These are phyloP conservation scores for Candida endomychidarum DNA, from an alignment of 805 yeast species.

Conservation along the genomic window DNA sequence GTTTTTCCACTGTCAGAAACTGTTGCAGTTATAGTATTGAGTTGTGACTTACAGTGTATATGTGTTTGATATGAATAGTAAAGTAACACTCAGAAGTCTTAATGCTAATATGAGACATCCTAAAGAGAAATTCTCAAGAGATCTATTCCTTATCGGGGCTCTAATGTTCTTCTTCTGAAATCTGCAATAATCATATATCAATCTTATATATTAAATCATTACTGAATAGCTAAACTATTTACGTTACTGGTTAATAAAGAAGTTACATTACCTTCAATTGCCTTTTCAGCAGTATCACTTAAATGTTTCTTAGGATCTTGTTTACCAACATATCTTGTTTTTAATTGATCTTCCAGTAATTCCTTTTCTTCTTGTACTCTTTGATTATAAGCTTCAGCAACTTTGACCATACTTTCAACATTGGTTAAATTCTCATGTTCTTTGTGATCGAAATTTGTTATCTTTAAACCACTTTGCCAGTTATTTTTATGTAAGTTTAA, in stretches of 20 bases:
- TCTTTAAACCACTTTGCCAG: constrained; percentile 90
- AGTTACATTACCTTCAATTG: constrained; percentile 88
- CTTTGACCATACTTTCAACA: constrained; percentile 77
- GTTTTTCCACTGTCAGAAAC: too few relatives aligned
- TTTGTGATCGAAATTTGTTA: constrained; percentile 73
- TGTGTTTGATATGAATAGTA: too few relatives aligned
- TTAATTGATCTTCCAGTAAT: constrained; percentile 80
- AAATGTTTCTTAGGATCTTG: constrained; percentile 99
- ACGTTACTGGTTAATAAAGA: constrained; percentile 86
- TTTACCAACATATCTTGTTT: constrained; percentile 95
- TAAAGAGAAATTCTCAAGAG: neutral
- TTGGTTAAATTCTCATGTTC: constrained; percentile 74
- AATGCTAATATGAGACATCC: too few relatives aligned
- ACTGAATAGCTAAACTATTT: constrained; percentile 85
- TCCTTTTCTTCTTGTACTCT: constrained; percentile 93
- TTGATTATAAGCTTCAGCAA: constrained; percentile 85
- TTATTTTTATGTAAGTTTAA: constrained; percentile 90
- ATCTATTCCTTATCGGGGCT: too few relatives aligned
- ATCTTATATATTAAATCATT: constrained; percentile 14
- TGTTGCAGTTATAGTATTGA: too few relatives aligned
- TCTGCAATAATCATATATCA: too few relatives aligned
- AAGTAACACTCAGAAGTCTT: too few relatives aligned
- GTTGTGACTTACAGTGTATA: too few relatives aligned
- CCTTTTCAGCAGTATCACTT: constrained; percentile 78
- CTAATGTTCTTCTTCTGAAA: too few relatives aligned